Evolutionary conservation across 768 basidiomycete genomes (phyloP).

Genomic region (Lentinula boryana): DNA sequence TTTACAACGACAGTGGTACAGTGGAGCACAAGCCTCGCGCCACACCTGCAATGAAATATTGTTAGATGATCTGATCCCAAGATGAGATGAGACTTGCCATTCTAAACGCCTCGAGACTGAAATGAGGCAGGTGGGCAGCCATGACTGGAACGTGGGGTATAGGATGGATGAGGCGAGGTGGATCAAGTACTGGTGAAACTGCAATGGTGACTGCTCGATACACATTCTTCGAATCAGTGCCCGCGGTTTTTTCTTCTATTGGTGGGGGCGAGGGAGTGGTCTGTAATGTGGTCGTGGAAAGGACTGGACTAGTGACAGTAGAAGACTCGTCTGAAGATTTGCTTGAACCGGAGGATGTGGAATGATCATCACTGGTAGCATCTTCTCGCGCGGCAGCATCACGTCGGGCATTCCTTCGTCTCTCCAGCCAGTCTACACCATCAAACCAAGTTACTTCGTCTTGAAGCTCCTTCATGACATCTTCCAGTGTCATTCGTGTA

Average conservation of each 20-base stretch:
- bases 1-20: slow-evolving; percentile 69
- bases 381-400: neutral
- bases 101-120: slow-evolving; percentile 53
- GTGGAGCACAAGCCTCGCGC: slow-evolving; percentile 66
- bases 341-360: neutral
- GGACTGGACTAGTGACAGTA: slow-evolving; percentile 57
- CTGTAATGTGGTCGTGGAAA: slow-evolving; percentile 68
- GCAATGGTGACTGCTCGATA: slow-evolving; percentile 26
- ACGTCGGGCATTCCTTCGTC: slow-evolving; percentile 27
- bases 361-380: slow-evolving; percentile 1
- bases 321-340: slow-evolving; percentile 1
- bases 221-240: slow-evolving; percentile 16
- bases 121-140: slow-evolving; percentile 45
- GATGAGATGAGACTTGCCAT: slow-evolving; percentile 32
- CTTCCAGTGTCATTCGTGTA: slow-evolving; percentile 52
- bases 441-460: slow-evolving; percentile 68
- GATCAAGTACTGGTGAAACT: slow-evolving; percentile 55
- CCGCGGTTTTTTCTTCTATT: slow-evolving; percentile 28
- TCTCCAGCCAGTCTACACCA: slow-evolving; percentile 63
- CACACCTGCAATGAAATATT: slow-evolving; percentile 42
- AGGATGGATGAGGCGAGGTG: slow-evolving; percentile 53
- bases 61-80: neutral
- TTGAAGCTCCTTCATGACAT: slow-evolving; percentile 50
- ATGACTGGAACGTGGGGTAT: slow-evolving; percentile 68
- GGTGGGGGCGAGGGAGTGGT: slow-evolving; percentile 79